Base-by-base conservation (phyloP, 2,329 filamentous ascomycete genomes). In the Capronia epimyces region DNA sequence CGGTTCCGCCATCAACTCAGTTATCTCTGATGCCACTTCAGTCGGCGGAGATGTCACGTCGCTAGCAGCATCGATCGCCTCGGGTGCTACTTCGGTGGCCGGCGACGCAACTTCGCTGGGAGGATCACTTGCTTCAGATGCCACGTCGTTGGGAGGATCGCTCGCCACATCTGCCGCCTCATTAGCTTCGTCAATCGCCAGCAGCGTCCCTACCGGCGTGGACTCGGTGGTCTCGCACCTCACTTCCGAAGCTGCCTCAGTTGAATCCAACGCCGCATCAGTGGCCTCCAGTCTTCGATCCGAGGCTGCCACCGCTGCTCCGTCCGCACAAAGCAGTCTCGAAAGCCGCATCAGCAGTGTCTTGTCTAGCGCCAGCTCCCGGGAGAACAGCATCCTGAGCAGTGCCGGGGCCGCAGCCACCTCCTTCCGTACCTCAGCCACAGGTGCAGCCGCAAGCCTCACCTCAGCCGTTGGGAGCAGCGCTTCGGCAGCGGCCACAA, bases 331-430 rank as follows among this genome's bases (percentile, higher is more conserved):
- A 27, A 55, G 49, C 55, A 57, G 55, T 18, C 22, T 57, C 40
- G 44, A 34, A 5, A 57, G 55, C 49, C 39, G 46, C 10, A 46
- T 57, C 46, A 55, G 49, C 49, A 53, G 52, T 43, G 32, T 57
- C 20, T 36, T 43, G 15, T 43, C 55, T 24, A 51, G 51, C 29
- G 51, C 49, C 32, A 50, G 39, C 21, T 46, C 49, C 9, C 34
- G 15, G 9, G 46, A 52, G 22, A 46, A 25, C 27, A 54, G 51
- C 31, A 21, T 45, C 21, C n/a, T 39, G 20, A 55, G 39, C 49
- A 54, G 46, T 32, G 43, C 43, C 25, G 40, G 18, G 13, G 37
- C 51, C 1, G 47, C 45, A 32, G 55, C 46, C 4, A 46, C 46
- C 25, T 57, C 55, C 8, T 34, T 40, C 37, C 21, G 39, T 8